Evolutionary conservation across 352 stramenopile species (phyloP), one percentile per base, ranked within the genome.

Genomic region (Phytophthora ohioensis): DNA sequence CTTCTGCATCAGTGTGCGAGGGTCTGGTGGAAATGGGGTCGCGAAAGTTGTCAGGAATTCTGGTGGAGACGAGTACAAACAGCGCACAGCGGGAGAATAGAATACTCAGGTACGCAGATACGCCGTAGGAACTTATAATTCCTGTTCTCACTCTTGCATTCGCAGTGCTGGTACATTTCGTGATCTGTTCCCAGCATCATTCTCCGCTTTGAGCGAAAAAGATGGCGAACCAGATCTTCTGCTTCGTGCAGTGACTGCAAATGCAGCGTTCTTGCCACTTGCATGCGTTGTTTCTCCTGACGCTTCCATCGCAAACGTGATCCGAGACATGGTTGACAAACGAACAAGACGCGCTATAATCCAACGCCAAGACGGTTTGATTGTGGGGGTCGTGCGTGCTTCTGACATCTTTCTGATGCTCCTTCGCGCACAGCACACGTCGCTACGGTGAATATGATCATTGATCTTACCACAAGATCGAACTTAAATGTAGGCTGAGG

Each of bases 331-430:
- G 81, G 52, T 83, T 3, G 47, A 77, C 36, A 71, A 74, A 9
- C 69, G 54, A 9, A 63, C 64, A 8, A 76, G 64, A 3, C 80
- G 80, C 9, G 67, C 86, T 13, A 64, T 80, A 30, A 82, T 88
- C 49, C 67, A 53, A 12, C 52, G 57, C 15, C 43, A 49, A 39
- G 65, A 78, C 42, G 48, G 62, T 30, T 35, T 59, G 17, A 51
- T 61, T 39, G 62, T 82, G 3, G 81, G 83, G 0, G 71, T 76
- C 12, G 57, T 93, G 5, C 83, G 83, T 3, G 80, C 83, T 32
- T 78, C 73, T 4, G 83, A 91, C 41, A 66, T 93, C 1, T 47
- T 93, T 2, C 35, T 78, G 21, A 51, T 92, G 48, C 72, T 92
- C 15, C 66, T 92, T 39, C 75, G 73, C 27, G 75, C 85, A 45